Conservation (phyloP, 2,329 filamentous ascomycete species). For the Verticillium nonalfalfae region DNA sequence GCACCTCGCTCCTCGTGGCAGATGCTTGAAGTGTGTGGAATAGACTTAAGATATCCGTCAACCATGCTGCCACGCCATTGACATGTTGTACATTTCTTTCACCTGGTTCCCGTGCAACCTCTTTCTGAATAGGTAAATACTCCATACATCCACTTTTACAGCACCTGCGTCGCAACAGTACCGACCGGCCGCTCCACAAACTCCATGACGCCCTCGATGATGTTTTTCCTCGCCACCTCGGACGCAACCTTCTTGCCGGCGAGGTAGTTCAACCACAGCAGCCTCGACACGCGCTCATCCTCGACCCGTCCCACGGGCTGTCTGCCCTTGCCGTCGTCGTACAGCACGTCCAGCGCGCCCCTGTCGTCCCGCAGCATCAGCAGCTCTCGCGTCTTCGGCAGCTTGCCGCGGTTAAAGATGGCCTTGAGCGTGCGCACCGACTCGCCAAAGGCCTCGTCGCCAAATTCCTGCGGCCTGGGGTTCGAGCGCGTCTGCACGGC, state of each 20-base stretch:
- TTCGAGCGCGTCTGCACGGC: slow-evolving; percentile 71
- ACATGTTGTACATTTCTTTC: background rate
- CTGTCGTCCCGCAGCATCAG: slow-evolving; percentile 60
- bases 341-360: slow-evolving; percentile 63
- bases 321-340: slow-evolving; percentile 47
- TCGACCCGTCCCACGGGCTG: slow-evolving; percentile 61
- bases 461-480: slow-evolving; percentile 44
- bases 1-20: too few relatives aligned
- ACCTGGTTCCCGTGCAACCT: too few relatives aligned
- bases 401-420: slow-evolving; percentile 73
- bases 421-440: slow-evolving; percentile 73
- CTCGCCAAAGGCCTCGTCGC: slow-evolving; percentile 69
- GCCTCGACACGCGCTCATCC: slow-evolving; percentile 74
- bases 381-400: slow-evolving; percentile 75
- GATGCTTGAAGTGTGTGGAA: background rate
- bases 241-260: slow-evolving; percentile 82
- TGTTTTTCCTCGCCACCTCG: slow-evolving; percentile 70
- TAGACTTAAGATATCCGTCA: background rate
- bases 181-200: slow-evolving; percentile 85
- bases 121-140: too few relatives aligned
- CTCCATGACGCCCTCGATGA: slow-evolving; percentile 82
- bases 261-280: slow-evolving; percentile 88
- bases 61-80: background rate
- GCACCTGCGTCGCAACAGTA: slow-evolving; percentile 75
- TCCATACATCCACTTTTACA: slow-evolving; percentile 22